Conservation (phyloP, 495 filamentous ascomycete genomes). For the Podospora sp. region DNA sequence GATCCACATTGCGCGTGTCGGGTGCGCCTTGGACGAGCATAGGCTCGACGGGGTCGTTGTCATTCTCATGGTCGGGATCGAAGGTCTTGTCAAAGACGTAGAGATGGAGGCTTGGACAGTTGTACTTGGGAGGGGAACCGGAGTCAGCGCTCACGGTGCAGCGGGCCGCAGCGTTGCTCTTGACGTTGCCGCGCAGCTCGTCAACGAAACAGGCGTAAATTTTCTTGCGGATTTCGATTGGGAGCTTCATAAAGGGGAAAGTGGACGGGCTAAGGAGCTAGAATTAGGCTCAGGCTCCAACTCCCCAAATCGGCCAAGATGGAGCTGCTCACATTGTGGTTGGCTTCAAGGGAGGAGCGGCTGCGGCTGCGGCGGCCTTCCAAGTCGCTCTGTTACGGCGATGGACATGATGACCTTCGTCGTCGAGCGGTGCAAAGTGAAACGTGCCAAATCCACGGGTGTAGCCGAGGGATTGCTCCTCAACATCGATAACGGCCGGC, state of each 20-base stretch:
- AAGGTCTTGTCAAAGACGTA: slow-evolving; percentile 5
- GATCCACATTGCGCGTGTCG: slow-evolving; percentile 11
- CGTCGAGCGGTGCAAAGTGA: slow-evolving; percentile 16
- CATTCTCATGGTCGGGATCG: background rate
- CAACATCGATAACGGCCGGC: background rate
- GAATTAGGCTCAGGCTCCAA: background rate
- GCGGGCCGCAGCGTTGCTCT: background rate
- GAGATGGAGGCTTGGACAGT: slow-evolving; percentile 1
- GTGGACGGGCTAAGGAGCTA: too few relatives aligned
- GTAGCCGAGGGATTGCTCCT: slow-evolving; percentile 1
- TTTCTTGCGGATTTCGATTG: slow-evolving; percentile 8
- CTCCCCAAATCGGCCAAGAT: background rate
- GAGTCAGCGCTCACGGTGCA: background rate
- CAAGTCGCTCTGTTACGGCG: background rate
- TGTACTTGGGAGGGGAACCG: background rate
- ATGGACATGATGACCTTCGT: background rate
- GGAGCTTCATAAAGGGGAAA: slow-evolving; percentile 13
- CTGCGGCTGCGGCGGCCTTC: background rate
- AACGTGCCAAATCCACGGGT: slow-evolving; percentile 25
- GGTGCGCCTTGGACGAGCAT: background rate
- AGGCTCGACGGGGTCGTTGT: background rate
- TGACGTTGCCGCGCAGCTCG: background rate
- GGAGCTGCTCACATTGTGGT: background rate
- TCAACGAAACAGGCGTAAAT: slow-evolving; percentile 6
- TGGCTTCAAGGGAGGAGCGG: background rate